Percentiles rank a stretch among this genome's conserved stretches.
Conservation (phyloP, 176 grass and related monocot species). For the Dactylis glomerata region DNA sequence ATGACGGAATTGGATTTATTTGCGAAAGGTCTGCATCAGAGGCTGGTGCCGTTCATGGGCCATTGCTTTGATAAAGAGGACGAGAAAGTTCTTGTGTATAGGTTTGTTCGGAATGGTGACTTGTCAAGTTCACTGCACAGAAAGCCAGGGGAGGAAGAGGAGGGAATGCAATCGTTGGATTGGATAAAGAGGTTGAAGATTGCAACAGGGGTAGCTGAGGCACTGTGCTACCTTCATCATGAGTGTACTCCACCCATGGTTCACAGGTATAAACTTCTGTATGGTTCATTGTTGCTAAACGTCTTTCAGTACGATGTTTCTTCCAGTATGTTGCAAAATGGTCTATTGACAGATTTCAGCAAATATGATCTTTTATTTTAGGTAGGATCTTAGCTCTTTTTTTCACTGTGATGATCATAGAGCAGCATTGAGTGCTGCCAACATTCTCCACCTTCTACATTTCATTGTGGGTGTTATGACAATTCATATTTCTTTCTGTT, state of each 20-base stretch:
- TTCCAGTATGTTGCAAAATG: background rate
- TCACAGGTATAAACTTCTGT: constrained; percentile 69
- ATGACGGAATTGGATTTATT: constrained; percentile 77
- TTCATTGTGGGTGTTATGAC: constrained; percentile 21
- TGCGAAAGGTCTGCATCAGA: constrained; percentile 59
- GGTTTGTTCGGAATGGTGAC: constrained; percentile 71
- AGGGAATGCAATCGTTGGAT: constrained; percentile 87
- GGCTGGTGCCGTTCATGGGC: constrained; percentile 74
- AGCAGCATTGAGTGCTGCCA: background rate
- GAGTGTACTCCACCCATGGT: constrained; percentile 89
- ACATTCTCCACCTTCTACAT: background rate
- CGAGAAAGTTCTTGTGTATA: constrained; percentile 90
- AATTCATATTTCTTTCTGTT: constrained; percentile 16
- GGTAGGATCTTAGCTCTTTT: background rate
- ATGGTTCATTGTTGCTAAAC: constrained; percentile 9
- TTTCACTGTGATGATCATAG: background rate
- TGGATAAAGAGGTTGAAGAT: constrained; percentile 99
- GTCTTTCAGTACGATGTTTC: constrained; percentile 2
- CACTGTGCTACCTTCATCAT: constrained; percentile 90
- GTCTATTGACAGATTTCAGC: background rate
- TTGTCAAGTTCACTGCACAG: constrained; percentile 66
- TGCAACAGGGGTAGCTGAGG: constrained; percentile 88
- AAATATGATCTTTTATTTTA: background rate
- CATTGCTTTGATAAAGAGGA: constrained; percentile 70
- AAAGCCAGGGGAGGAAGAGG: constrained; percentile 71